Evolutionary conservation across 495 filamentous ascomycete species (phyloP), one percentile per base, ranked within the genome.

Genomic region (Podospora conica): DNA sequence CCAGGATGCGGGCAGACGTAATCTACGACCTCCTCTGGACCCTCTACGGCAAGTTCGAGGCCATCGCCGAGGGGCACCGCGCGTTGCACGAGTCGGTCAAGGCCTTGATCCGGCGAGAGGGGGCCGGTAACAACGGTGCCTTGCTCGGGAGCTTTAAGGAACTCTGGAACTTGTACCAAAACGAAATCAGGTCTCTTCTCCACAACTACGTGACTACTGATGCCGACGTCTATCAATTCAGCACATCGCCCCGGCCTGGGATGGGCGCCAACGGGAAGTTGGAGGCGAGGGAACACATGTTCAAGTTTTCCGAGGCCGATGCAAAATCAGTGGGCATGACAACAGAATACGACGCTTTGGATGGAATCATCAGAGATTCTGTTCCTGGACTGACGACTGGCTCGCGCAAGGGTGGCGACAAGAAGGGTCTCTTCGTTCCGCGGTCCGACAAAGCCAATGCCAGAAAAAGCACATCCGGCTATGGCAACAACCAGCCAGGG

Each of bases 161-260:
- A 77, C 78, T 97, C 60, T 99, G 95, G 95, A 96, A 97, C 68
- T 82, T 99, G 56, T 88, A 84, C 74, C 76, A 81, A 53, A 78
- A 80, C 58, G 77, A 90, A 84, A 97, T 99, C 70, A 88, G 93
- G 29, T 95, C 93, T 3, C 80, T 98, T 21, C 80, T 99, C 65
- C 96, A 99, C 76, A 95, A 98, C 75, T 98, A 99, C 71, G 84
- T 99, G 64, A 94, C 96, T 4, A 95, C 92, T n/a, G 93, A 94
- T 70, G 92, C 90, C 33, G 90, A 93, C 67, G 81, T 86, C 21
- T 85, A 85, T 60, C 82, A 84, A 66, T 85, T 80, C 71, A 78
- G 74, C 63, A 78, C 75, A 8, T 78, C 80, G n/a, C 71, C 75
- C 2, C 74, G 77, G 33, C 73, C 74, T 20, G 81, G 81, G 24